A percentile compares a stretch with the other conserved stretches of the same genome.
phyloP scores from a whole-genome alignment of 1,284 basidiomycete genomes.

The Fomitopsis betulina region DNA sequence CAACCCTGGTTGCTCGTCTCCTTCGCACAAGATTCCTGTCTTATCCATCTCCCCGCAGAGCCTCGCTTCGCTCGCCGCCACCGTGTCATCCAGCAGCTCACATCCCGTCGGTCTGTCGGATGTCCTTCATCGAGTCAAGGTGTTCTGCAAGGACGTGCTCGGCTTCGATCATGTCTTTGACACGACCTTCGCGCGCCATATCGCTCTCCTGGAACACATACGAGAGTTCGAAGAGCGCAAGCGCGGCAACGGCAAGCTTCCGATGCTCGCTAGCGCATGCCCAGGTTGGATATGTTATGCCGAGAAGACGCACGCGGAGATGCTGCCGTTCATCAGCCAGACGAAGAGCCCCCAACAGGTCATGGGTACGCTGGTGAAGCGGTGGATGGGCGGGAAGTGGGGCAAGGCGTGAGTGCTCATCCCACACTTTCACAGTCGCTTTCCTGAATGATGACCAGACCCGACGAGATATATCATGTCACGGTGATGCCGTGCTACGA shows the following conservation, averaged over 20 bases:
- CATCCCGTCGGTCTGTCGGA: conserved; percentile 50
- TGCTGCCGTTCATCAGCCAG: conserved; percentile 85
- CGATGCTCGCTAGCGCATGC: conserved; percentile 94
- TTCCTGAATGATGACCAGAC: conserved; percentile 39
- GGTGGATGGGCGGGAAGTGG: conserved; percentile 68
- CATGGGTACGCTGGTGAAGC: conserved; percentile 91
- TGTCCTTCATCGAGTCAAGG: conserved; percentile 64
- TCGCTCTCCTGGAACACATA: conserved; percentile 80
- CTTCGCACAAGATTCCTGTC: conserved; percentile 58
- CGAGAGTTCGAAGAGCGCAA: conserved; percentile 79
- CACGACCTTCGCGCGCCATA: conserved; percentile 90
- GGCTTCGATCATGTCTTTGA: conserved; percentile 84
- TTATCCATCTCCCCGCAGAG: conserved; percentile 91
- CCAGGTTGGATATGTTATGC: conserved; percentile 99
- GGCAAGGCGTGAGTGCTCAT: conserved; percentile 51
- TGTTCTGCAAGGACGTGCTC: conserved; percentile 56
- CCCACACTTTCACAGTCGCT: not conserved
- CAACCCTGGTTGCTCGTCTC: conserved; percentile 41
- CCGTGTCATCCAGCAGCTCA: conserved; percentile 45
- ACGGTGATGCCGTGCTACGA: conserved; percentile 99
- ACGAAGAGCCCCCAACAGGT: conserved; percentile 94
- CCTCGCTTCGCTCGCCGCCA: conserved; percentile 85
- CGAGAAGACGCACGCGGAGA: conserved; percentile 94
- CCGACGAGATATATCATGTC: conserved; percentile 89
- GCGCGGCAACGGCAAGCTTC: conserved; percentile 42